Evolutionary conservation across 352 stramenopile species (phyloP).

Genomic region (Pythium sp.): DNA sequence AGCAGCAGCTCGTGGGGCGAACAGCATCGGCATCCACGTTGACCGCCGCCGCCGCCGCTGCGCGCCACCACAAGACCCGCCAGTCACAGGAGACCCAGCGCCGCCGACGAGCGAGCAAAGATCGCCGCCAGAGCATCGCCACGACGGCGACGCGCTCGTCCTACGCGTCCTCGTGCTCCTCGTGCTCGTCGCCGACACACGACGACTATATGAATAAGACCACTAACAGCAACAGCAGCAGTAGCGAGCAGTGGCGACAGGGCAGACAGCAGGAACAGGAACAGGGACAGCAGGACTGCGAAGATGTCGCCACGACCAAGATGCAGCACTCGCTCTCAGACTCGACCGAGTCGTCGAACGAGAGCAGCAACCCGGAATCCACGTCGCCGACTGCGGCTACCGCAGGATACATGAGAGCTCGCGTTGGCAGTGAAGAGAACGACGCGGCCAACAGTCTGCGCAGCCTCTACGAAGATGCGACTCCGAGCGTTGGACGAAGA

Average conservation of each 20-base stretch:
- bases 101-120: background rate
- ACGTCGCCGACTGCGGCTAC: background rate
- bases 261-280: conserved; percentile 3
- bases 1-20: conserved; percentile 5
- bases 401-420: too few species aligned
- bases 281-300: conserved; percentile 4
- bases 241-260: background rate
- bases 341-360: conserved; percentile 36
- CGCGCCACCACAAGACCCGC: conserved; percentile 19
- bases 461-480: conserved; percentile 19
- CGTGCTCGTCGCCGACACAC: background rate
- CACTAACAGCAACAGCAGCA: background rate
- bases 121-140: conserved; percentile 8
- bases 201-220: conserved; percentile 9
- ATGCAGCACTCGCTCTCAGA: conserved; percentile 58
- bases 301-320: conserved; percentile 9
- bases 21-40: background rate
- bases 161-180: conserved; percentile 4
- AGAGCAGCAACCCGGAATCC: conserved; percentile 15
- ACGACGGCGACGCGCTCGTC: conserved; percentile 8
- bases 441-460: conserved; percentile 14
- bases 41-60: background rate
- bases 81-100: conserved; percentile 13
- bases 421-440: conserved; percentile 31
- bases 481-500: conserved; percentile 1